Evolutionary conservation across 2,329 filamentous ascomycete species (phyloP), one percentile per base, ranked within the genome.

Genomic region (Gaeumannomyces tritici): DNA sequence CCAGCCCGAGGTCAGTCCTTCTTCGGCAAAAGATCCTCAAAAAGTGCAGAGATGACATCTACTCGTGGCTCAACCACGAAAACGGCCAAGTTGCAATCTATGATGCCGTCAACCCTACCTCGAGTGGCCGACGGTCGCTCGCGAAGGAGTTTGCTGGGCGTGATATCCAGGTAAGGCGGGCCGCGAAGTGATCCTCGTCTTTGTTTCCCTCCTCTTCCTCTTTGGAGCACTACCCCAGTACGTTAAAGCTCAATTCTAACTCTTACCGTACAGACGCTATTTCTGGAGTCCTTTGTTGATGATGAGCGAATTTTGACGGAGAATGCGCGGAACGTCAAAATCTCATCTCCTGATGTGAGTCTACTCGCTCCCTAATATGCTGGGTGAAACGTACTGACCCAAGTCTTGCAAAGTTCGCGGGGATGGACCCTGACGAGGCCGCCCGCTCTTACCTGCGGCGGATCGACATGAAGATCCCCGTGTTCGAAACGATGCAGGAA

Each of bases 81-180:
- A 98, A 98, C 69, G 95, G 95, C 15, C 95, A 99, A 72, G 93
- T 99, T 62, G 95, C 95, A 62, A 98, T 99, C 64, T 99, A 98
- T 73, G 95, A 99, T 75, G 95, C 96, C 31, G 96, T 99, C 24
- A 99, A 99, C 70, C 93, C 93, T 5, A 88, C 95, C 26, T 87
- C 91, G 26, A 86, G 84, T 63, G 93, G 92, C 21, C 86, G 95
- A 58, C 85, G 89, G 62, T 89, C 91, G 13, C 79, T 99, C 24
- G 93, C 92, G 6, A 96, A 96, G 75, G 95, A 99, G 71, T 96
- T 99, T 73, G 89, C 90, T n/a, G 98, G 97, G 77, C 91, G 97
- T 72, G 91, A 96, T 71, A 93, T 99, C 63, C 89, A 93, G 80
- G 89, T 90, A 75, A 67, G 74, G 13, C 51, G 11, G 18, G 18